A percentile compares a stretch with the other conserved stretches of the same genome.
Conservation (phyloP, 2,329 filamentous ascomycete genomes). For the Talaromyces atroroseus region DNA sequence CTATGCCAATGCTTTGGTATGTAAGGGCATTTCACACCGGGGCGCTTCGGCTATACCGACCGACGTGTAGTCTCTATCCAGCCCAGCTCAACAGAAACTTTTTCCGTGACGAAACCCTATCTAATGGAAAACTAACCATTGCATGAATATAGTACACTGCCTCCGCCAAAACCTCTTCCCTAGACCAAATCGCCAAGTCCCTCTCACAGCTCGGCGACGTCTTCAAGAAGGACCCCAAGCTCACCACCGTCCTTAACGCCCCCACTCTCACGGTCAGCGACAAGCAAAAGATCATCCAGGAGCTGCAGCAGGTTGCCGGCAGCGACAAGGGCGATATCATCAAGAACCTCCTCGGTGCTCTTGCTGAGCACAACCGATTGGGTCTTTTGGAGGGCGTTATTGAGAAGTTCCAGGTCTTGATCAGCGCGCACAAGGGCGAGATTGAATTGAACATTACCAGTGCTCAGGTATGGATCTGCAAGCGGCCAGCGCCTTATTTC, state of each 20-base stretch:
- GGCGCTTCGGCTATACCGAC: not conserved
- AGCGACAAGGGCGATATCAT: slow-evolving; percentile 73
- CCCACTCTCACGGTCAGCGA: slow-evolving; percentile 73
- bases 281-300: slow-evolving; percentile 79
- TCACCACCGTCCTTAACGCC: slow-evolving; percentile 66
- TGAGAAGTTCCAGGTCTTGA: slow-evolving; percentile 81
- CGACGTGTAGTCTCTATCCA: not conserved
- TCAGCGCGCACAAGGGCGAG: slow-evolving; percentile 86
- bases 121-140: not conserved
- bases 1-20: slow-evolving; percentile 97
- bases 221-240: slow-evolving; percentile 78
- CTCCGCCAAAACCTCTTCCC: slow-evolving; percentile 75
- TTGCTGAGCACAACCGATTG: slow-evolving; percentile 96
- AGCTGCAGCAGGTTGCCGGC: slow-evolving; percentile 80
- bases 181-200: slow-evolving; percentile 80
- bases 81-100: too few species aligned
- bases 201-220: slow-evolving; percentile 65
- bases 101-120: too few species aligned
- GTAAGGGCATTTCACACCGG: slow-evolving; percentile 27
- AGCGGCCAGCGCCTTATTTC: too few species aligned
- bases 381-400: slow-evolving; percentile 73
- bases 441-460: slow-evolving; percentile 88
- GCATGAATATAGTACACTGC: slow-evolving; percentile 77
- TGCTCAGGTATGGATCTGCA: slow-evolving; percentile 64
- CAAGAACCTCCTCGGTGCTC: slow-evolving; percentile 86